These are phyloP conservation scores for Fusarium sp. DNA, from an alignment of 2,329 filamentous ascomycete species.

Conservation along the genomic window DNA sequence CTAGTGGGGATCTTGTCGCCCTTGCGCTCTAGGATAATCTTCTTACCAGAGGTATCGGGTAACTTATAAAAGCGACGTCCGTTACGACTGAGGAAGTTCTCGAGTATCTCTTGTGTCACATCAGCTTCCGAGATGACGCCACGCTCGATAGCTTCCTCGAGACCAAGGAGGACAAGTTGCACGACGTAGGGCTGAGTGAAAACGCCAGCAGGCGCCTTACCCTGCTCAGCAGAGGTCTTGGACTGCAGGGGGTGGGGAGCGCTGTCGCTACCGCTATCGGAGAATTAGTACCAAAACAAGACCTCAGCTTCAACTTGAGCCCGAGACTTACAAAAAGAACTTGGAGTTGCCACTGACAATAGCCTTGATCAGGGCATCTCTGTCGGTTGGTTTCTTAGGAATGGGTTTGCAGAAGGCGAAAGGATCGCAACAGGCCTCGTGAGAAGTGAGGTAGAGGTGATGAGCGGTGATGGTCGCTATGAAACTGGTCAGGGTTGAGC, in stretches of 20 bases:
- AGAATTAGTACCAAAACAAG: neutral
- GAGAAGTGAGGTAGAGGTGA: conserved; percentile 82
- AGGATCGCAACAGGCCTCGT: conserved; percentile 70
- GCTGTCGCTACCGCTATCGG: conserved; percentile 63
- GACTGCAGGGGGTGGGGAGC: conserved; percentile 71
- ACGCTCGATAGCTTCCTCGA: conserved; percentile 69
- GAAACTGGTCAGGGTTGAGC: neutral
- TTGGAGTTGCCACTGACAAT: conserved; percentile 67
- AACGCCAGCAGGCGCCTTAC: conserved; percentile 75
- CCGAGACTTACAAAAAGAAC: conserved; percentile 73
- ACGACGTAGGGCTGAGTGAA: conserved; percentile 81
- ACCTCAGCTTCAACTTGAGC: neutral
- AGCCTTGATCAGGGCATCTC: conserved; percentile 76
- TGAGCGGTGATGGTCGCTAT: conserved; percentile 84
- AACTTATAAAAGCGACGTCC: conserved; percentile 65
- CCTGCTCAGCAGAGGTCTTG: conserved; percentile 60
- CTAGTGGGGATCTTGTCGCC: conserved; percentile 53
- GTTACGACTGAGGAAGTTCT: conserved; percentile 62
- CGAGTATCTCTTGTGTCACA: conserved; percentile 64
- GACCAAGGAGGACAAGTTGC: conserved; percentile 68
- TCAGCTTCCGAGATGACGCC: conserved; percentile 61
- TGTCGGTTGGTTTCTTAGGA: conserved; percentile 76
- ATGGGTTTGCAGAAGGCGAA: conserved; percentile 80
- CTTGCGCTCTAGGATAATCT: conserved; percentile 53
- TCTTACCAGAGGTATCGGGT: conserved; percentile 41